Evolutionary conservation across 805 yeast species (phyloP), one percentile per base, ranked within the genome.

Genomic region (Candida golubevii): DNA sequence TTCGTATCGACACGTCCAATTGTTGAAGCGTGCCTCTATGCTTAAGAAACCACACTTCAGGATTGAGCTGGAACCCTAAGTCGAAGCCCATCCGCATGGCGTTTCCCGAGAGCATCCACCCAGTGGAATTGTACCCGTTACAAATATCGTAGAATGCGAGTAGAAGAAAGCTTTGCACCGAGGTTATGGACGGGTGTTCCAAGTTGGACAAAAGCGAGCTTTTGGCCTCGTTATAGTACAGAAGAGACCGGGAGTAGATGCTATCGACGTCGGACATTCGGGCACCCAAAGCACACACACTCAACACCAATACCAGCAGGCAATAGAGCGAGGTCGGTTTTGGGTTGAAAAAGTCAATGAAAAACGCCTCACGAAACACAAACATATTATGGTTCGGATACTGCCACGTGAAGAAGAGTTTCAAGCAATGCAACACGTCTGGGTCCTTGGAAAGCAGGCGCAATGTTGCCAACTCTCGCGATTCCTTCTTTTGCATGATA

Each of bases 51-150:
- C 84, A 80, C n/a, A 74, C 78, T 47, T 75, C 66, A 1, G 85
- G 85, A 48, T 78, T 74, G 43, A 80, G 61, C 54, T 81, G 84
- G 55, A 80, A 80, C 1, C 85, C 85, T 53, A 81, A 63, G 56
- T 80, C 83, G 51, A 73, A 77, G 1, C 87, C 87, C 69, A 81
- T 80, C 41, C 86, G 62, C 52, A 80, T 72, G 8, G 83, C 85
- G 41, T 74, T 69, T 4, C 86, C 87, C 3, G 78, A 69, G 31
- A 80, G 67, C 72, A 79, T 74, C 85, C 85, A 81, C 6, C 83
- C 82, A 38, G 76, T 67, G 26, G 80, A 74, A 52, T 77, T 78
- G 41, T 72, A 61, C 2, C 85, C 85, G 50, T 73, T 75, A 44
- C 83, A 80, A 33, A 81, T 72, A 55, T 80, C 85, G 57, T 80